phyloP scores from a whole-genome alignment of 805 yeast genomes.

The Kodamaea fukazawae region DNA sequence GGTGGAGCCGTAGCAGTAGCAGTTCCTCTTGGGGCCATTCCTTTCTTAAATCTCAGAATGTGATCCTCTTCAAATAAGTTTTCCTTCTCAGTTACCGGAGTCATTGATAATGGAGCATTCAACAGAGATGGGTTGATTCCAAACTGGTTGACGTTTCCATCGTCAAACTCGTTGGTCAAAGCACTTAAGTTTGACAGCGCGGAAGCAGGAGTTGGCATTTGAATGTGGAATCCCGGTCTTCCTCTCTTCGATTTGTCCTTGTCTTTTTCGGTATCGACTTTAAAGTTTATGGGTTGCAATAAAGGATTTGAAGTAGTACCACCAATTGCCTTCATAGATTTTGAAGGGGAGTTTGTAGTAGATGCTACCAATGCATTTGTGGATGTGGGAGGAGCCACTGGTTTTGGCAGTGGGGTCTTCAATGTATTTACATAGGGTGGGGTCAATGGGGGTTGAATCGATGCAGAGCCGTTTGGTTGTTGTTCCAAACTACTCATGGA shows the following conservation, averaged over 20 bases:
- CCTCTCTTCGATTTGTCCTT: slow-evolving; percentile 34
- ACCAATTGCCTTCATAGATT: slow-evolving; percentile 51
- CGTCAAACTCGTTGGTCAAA: slow-evolving; percentile 29
- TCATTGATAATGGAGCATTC: slow-evolving; percentile 64
- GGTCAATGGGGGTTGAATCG: slow-evolving; percentile 34
- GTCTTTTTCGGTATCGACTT: slow-evolving; percentile 16
- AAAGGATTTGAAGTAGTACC: slow-evolving; percentile 41
- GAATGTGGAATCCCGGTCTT: slow-evolving; percentile 59
- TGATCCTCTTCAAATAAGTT: slow-evolving; percentile 7
- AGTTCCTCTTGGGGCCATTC: background rate
- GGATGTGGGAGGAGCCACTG: slow-evolving; percentile 20
- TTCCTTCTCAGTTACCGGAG: slow-evolving; percentile 69
- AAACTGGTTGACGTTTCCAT: slow-evolving; percentile 60
- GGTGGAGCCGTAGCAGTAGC: background rate
- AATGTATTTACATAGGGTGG: slow-evolving; percentile 40
- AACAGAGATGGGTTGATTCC: slow-evolving; percentile 57
- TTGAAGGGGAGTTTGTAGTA: slow-evolving; percentile 36
- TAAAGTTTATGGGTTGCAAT: slow-evolving; percentile 55
- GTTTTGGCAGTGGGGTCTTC: slow-evolving; percentile 39
- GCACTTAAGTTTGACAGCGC: slow-evolving; percentile 34
- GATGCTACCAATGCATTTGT: slow-evolving; percentile 12
- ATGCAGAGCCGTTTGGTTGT: no score
- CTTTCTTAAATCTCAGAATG: no score
- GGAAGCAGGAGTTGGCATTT: slow-evolving; percentile 70
- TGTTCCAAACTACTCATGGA: no score